These are phyloP conservation scores for Garcia nutans DNA, from an alignment of 345 rosid species.

Conservation along the genomic window DNA sequence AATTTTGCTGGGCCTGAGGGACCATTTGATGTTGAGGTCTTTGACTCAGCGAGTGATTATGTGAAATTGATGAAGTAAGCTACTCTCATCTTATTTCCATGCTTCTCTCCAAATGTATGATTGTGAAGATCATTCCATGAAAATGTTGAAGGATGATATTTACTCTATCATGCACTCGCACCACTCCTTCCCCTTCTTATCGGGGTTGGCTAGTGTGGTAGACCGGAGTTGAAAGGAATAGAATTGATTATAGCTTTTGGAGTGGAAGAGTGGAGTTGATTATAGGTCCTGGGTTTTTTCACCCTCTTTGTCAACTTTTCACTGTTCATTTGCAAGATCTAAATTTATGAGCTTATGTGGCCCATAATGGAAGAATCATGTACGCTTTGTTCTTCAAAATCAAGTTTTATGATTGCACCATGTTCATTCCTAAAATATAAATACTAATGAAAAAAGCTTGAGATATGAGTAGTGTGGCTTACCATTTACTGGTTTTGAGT, in stretches of 20 bases:
- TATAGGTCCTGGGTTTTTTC: neutral
- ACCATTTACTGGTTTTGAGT: neutral
- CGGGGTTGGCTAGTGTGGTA: neutral
- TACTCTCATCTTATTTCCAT: constrained; percentile 7
- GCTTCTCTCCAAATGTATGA: neutral
- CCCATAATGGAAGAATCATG: too few relatives aligned
- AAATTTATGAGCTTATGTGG: neutral
- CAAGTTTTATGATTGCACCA: too few relatives aligned
- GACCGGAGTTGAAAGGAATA: neutral
- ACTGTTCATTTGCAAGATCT: neutral
- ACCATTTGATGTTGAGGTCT: constrained; percentile 88
- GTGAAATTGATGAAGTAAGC: constrained; percentile 91
- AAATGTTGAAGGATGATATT: too few relatives aligned
- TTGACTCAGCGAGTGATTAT: constrained; percentile 89
- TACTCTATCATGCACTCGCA: too few relatives aligned
- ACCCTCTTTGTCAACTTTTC: neutral
- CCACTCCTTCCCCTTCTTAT: neutral
- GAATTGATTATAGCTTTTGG: neutral
- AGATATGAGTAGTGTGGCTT: neutral
- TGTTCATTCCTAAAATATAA: too few relatives aligned
- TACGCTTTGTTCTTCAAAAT: too few relatives aligned
- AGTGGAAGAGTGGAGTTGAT: neutral
- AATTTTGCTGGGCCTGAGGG: constrained; percentile 81
- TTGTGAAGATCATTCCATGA: neutral
- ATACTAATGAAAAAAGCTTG: neutral